Base-by-base conservation (phyloP, 139 green algal species). In the Chlamydomonas sp. region DNA sequence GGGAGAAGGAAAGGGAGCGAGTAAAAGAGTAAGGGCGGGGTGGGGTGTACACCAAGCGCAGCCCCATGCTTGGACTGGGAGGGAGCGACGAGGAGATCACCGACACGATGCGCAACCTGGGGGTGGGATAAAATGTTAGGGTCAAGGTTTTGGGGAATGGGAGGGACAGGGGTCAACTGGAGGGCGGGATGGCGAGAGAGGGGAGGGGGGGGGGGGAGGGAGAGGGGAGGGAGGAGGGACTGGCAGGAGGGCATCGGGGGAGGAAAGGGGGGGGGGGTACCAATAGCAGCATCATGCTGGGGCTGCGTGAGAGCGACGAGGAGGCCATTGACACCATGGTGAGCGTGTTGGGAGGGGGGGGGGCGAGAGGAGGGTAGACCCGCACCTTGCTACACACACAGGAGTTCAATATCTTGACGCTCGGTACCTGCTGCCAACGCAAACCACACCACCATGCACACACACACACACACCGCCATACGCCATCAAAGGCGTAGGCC, bases 41-140 rank as follows among this genome's bases (percentile, higher is more conserved):
- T 13, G 13, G 87, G 3, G 84, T 95, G 50, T 91, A 89, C 79
- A 96, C 90, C 59, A 96, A 96, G 80, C 83, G 81, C 0, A 90
- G 76, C 54, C 89, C 98, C 73, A 99, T 99, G 94, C 84, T 99
- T 58, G 94, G 94, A 8, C 79, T 99, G 26, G 91, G 94, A 0
- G 86, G 95, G 76, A 86, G 70, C 0, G 81, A 92, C 34, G 89
- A 92, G 22, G 89, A 95, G 73, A 74, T 96, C 48, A 84, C 90
- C 2, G 89, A 95, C 67, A 87, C 87, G 8, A 90, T 96, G 86
- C 38, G 80, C 2, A 86, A 94, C 72, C 66, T 95, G 43, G 13
- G 43, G 43, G 43, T 54, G 43, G 20, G 20, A 54, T 13, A 54
- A 20, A 20, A 26, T 13, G 43, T 54, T 13, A 20, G 13, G 43